These are phyloP conservation scores for Ensete glaucum DNA, from an alignment of 176 grass and related monocot species.

Conservation along the genomic window DNA sequence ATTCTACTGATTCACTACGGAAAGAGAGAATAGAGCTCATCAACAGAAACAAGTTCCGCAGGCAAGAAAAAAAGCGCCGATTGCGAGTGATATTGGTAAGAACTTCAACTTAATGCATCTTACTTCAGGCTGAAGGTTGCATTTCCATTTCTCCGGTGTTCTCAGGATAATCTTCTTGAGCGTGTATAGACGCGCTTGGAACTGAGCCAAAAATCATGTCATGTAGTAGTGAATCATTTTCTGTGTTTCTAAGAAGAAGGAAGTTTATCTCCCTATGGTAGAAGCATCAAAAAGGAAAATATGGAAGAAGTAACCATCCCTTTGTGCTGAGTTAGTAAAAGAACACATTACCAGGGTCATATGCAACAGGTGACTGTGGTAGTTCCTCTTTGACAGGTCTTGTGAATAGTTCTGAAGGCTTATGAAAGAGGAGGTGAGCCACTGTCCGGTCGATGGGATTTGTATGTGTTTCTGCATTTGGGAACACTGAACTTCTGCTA, in stretches of 20 bases:
- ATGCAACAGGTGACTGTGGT: constrained; percentile 19
- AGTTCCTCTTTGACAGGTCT: constrained; percentile 41
- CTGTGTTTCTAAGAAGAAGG: not conserved
- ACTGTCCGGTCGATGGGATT: constrained; percentile 68
- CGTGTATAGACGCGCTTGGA: constrained; percentile 20
- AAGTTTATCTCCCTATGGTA: too few relatives aligned
- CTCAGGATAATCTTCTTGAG: constrained; percentile 20
- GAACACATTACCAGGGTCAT: constrained; percentile 32
- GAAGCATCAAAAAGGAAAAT: not conserved
- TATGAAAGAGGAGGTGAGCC: constrained; percentile 60
- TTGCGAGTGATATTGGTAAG: not conserved
- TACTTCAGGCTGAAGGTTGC: constrained; percentile 30
- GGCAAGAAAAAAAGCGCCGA: not conserved
- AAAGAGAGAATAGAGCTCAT: not conserved
- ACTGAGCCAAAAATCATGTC: constrained; percentile 23
- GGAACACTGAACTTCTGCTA: constrained; percentile 15
- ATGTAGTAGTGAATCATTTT: constrained; percentile 7
- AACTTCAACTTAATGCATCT: constrained; percentile 16
- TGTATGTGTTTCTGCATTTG: constrained; percentile 48
- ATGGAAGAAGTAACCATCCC: constrained; percentile 3
- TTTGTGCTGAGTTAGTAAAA: not conserved
- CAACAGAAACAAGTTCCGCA: constrained; percentile 2
- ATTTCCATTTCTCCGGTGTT: constrained; percentile 22
- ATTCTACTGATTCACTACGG: not conserved
- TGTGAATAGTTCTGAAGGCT: constrained; percentile 25